Percentiles rank a stretch among this genome's conserved stretches.
Conservation (phyloP, 2,329 filamentous ascomycete genomes). For the Talaromyces sp. region DNA sequence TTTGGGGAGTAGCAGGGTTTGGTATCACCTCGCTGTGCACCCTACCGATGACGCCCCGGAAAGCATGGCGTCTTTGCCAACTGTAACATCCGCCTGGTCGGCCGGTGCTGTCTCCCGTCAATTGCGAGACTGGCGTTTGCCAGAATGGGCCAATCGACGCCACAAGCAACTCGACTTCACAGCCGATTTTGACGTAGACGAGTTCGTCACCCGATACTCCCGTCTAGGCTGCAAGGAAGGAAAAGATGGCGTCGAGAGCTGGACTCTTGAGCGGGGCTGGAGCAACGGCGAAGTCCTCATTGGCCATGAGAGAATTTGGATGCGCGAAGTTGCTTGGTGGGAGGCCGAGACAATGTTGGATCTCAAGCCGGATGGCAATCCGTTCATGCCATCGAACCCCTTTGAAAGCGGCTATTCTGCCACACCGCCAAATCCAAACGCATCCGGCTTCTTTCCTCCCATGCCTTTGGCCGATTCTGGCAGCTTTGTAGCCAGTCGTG, state of each 20-base stretch:
- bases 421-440: constrained; percentile 49
- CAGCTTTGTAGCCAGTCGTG: constrained; percentile 63
- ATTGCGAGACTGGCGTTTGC: constrained; percentile 84
- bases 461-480: constrained; percentile 56
- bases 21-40: constrained; percentile 90
- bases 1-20: constrained; percentile 79
- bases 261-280: constrained; percentile 93
- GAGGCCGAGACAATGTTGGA: constrained; percentile 96
- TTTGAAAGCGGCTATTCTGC: constrained; percentile 71
- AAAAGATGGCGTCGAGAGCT: constrained; percentile 86
- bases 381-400: constrained; percentile 51
- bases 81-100: constrained; percentile 81
- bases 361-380: constrained; percentile 62
- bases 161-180: constrained; percentile 93
- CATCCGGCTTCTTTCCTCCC: constrained; percentile 64
- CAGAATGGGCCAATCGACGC: constrained; percentile 93
- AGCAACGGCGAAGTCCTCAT: constrained; percentile 95
- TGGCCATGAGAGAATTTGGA: constrained; percentile 89
- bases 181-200: constrained; percentile 89
- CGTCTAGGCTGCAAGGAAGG: constrained; percentile 83
- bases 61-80: constrained; percentile 64
- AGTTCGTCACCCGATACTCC: constrained; percentile 80
- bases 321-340: constrained; percentile 93
- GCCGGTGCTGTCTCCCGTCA: constrained; percentile 89
- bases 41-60: constrained; percentile 82